Conservation (phyloP, 306 rosid species). For the Quercus engelmannii region DNA sequence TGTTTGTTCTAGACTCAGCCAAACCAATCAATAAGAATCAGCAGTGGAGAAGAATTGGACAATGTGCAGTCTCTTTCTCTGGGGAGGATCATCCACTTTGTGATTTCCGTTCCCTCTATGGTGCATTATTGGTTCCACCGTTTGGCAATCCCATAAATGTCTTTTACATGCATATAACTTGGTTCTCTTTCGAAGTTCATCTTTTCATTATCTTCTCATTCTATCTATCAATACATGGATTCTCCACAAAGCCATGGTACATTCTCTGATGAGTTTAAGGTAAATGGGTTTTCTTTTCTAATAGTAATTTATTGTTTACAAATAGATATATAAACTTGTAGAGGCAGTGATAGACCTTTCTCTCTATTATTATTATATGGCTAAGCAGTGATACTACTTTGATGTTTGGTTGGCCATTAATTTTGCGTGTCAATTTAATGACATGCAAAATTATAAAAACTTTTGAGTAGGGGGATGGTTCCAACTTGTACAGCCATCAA, state of each 20-base stretch:
- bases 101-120: slow-evolving; percentile 24
- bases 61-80: slow-evolving; percentile 5
- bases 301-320: not conserved
- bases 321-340: not conserved
- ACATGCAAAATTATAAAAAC: too few species aligned
- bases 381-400: not conserved
- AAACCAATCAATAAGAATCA: slow-evolving; percentile 18
- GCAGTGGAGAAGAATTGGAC: slow-evolving; percentile 23
- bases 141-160: not conserved
- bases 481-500: too few species aligned
- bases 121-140: slow-evolving; percentile 40
- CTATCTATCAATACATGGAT: slow-evolving; percentile 21
- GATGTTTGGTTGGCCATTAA: too few species aligned
- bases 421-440: too few species aligned
- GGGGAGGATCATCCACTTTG: slow-evolving; percentile 5
- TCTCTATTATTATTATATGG: not conserved
- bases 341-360: not conserved
- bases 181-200: not conserved
- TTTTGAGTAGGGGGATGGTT: too few species aligned
- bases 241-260: slow-evolving; percentile 23
- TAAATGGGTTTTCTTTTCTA: slow-evolving; percentile 1
- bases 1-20: not conserved
- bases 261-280: slow-evolving; percentile 29
- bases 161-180: not conserved
- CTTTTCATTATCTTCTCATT: not conserved